Evolutionary conservation across 2,329 filamentous ascomycete species (phyloP), one percentile per base, ranked within the genome.

Genomic region (Zymoseptoria passerinii): DNA sequence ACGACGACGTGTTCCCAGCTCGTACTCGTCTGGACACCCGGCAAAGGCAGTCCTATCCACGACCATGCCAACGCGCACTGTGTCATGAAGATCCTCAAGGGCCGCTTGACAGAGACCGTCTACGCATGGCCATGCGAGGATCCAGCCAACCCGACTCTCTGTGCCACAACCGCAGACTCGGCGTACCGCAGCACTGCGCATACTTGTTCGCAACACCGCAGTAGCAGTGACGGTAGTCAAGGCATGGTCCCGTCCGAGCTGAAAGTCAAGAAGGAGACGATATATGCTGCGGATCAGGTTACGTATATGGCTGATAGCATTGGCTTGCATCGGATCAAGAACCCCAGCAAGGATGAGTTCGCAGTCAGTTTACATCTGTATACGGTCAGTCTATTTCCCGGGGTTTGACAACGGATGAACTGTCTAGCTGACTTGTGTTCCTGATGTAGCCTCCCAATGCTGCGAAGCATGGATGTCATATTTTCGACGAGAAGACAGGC

Each of bases 281-380:
- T 79, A 49, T 88, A 90, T 68, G 76, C 78, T 53, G 79, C 86
- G 69, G 87, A 92, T 64, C 78, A 87, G 62, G 90, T 95, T 48
- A 87, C 90, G 8, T 96, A 96, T 74, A 96, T 96, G 86, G 88
- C 89, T 48, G 92, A 96, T 72, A 72, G 90, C 75, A 83, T 96
- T 28, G 92, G 92, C 19, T 79, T 96, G 49, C 92, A 96, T 75
- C 84, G 86, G 56, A 87, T 96, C 60, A 84, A 82, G 64, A 96
- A 96, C 73, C 82, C 83, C 27, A 84, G 88, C 65, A 74, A 78
- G 52, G 80, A 82, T 67, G 83, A 90, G 71, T 85, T 87, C 70
- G 92, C 91, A 64, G 86, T 96, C 53, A 95, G 90, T 58, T 76
- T 96, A 63, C 92, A 96, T 75, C 75, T 71, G 56, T 71, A 71